phyloP scores from a whole-genome alignment of 257 asterid genomes.

The Solanum tacnaense region DNA sequence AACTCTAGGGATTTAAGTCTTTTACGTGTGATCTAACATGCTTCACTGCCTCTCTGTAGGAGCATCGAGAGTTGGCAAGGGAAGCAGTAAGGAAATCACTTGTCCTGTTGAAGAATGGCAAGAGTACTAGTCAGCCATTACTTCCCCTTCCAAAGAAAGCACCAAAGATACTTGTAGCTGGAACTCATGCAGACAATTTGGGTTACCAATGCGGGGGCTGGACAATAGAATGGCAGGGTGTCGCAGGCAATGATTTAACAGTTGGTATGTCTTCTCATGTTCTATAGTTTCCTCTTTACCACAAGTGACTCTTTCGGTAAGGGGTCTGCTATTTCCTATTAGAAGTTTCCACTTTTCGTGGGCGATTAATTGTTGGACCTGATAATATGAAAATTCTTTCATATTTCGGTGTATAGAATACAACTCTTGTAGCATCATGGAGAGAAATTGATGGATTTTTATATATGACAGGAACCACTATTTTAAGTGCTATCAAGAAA shows the following conservation, averaged over 20 bases:
- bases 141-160: slow-evolving; percentile 28
- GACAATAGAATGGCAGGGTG: slow-evolving; percentile 35
- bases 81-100: slow-evolving; percentile 40
- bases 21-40: background rate
- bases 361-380: background rate
- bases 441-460: background rate
- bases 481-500: slow-evolving; percentile 2
- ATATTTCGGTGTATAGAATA: background rate
- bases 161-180: slow-evolving; percentile 17
- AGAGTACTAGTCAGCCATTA: slow-evolving; percentile 12
- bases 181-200: slow-evolving; percentile 28
- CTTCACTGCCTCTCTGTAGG: background rate
- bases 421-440: background rate
- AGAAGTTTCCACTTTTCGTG: background rate
- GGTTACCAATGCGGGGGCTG: slow-evolving; percentile 32
- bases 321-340: background rate
- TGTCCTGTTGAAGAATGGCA: slow-evolving; percentile 24
- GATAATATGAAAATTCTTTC: background rate
- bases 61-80: slow-evolving; percentile 28
- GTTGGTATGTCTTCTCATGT: background rate
- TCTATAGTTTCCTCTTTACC: background rate
- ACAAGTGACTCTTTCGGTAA: background rate
- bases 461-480: slow-evolving; percentile 3
- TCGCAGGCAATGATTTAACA: slow-evolving; percentile 11
- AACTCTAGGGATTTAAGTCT: background rate